Evolutionary conservation across 1,139 yeast species (phyloP), one percentile per base, ranked within the genome.

Genomic region (Yueomyces sp.): DNA sequence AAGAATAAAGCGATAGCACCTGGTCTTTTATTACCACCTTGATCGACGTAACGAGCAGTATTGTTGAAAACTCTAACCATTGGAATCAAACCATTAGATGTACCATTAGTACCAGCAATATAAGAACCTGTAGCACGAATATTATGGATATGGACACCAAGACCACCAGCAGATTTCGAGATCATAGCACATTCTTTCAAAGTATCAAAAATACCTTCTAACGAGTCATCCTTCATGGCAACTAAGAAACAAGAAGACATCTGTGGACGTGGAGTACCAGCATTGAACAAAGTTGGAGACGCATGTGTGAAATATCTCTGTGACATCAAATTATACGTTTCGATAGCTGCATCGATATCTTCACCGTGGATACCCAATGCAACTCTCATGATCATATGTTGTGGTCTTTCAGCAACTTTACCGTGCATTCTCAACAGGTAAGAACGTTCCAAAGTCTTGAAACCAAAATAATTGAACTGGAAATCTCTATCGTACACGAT

Each of bases 1-100:
- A 85, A 69, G 63, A 85, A 85, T 45, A 85, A 67, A 37, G 95
- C 95, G 63, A 85, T 82, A 11, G 95, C 95, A 57, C 95, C 95
- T 2, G 95, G 95, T 60, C 95, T 76, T 65, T 86, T 86, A 69
- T 85, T 85, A 54, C 95, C 95, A 60, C 95, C 95, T 68, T 85
- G 95, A 57, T 85, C 95, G 41, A 85, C 95, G 55, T 85, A 85
- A 60, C 95, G 75, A 32, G 95, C 95, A 45, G 95, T 84, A 66
- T 84, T 84, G 70, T 85, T 85, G 70, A 76, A 85, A 29, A 85
- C 95, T 56, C 95, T 76, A 44, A 85, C 73, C 95, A 85, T 85
- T 40, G 95, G 95, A 47, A 85, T 79, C 49, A 85, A 72, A 50
- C 95, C 95, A 55, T 81, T 85, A 29, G 95, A 83, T 34, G 89